A percentile compares a stretch with the other conserved stretches of the same genome.
Conservation (phyloP, 2,329 filamentous ascomycete genomes). For the Ophiocordyceps camponoti-leonardi region DNA sequence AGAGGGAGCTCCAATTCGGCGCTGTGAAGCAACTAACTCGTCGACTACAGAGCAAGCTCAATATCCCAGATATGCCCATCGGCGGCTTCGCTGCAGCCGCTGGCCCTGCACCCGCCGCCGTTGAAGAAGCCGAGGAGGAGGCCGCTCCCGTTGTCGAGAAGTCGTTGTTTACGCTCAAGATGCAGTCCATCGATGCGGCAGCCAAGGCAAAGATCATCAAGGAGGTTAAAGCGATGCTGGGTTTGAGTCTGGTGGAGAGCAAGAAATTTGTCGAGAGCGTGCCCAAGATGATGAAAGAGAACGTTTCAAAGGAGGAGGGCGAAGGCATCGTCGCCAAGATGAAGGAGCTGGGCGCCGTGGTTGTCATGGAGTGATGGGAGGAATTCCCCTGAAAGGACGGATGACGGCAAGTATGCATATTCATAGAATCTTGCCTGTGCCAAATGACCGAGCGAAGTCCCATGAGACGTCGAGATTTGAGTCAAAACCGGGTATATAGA, state of each 20-base stretch:
- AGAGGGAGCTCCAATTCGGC: neutral
- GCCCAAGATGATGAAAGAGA: constrained; percentile 98
- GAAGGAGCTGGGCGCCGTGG: constrained; percentile 83
- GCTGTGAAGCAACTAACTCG: neutral
- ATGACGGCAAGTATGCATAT: constrained; percentile 18
- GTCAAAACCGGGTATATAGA: neutral
- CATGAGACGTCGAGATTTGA: neutral
- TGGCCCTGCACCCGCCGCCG: constrained; percentile 41
- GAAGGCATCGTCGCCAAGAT: constrained; percentile 95
- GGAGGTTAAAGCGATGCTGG: constrained; percentile 94
- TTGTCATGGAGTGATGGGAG: constrained; percentile 63
- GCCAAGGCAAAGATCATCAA: constrained; percentile 99
- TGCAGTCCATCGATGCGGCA: constrained; percentile 71
- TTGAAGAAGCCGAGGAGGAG: constrained; percentile 71
- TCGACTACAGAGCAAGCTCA: constrained; percentile 57
- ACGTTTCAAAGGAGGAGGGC: constrained; percentile 93
- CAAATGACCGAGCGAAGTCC: constrained; percentile 14
- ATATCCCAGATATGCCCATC: constrained; percentile 94
- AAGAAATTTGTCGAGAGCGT: constrained; percentile 99
- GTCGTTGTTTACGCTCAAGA: constrained; percentile 92
- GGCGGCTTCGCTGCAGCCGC: constrained; percentile 73
- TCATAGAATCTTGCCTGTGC: constrained; percentile 17
- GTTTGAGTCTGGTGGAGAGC: constrained; percentile 90
- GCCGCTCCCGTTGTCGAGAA: constrained; percentile 85
- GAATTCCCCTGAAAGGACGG: constrained; percentile 9